Evolutionary conservation across 2,329 filamentous ascomycete genomes (phyloP), one percentile per base, ranked within the genome.

Genomic region (Chaetomium olivaceum): DNA sequence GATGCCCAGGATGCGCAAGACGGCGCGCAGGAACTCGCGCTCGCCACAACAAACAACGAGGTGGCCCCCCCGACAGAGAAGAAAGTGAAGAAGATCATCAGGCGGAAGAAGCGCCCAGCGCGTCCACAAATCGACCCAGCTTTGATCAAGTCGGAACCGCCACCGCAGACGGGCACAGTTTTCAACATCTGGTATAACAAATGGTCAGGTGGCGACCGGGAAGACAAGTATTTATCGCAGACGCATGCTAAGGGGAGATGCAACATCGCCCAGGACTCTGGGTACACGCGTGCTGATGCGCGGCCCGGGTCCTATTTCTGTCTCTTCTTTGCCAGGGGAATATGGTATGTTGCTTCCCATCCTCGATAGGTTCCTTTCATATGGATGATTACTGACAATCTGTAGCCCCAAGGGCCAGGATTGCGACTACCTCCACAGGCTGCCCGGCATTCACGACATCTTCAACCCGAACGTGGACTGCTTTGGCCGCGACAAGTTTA

Each of bases 121-220:
- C 88, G 94, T 66, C 90, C 91, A 0, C 95, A 99, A 80, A 89
- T 97, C 73, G 95, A 99, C 74, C 88, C 93, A 1, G 88, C 90
- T 50, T 89, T 89, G 52, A 86, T 96, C 79, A 91, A 90, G 72
- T 89, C 89, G 39, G 92, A 97, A 73, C 90, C 91, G 4, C 92
- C 93, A 19, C 91, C 92, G 1, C 93, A 98, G 74, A 98, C 94
- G 0, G 95, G 95, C 61, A 96, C 92, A 0, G 92, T 93, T 65
- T 99, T 95, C 84, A 99, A 99, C 79, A 96, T 96, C 74, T 97
- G 93, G 94, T 97, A 97, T 80, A 97, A 97, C 81, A 98, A 97
- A 79, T 98, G 94, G 93, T 91, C 89, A 0, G 95, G 95, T 71
- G 95, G 95, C 74, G 95, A 99, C 78, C 87, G 93, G 67, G 94